Base-by-base conservation (phyloP, 2,329 filamentous ascomycete genomes). In the Xylariomycetidae sp. region DNA sequence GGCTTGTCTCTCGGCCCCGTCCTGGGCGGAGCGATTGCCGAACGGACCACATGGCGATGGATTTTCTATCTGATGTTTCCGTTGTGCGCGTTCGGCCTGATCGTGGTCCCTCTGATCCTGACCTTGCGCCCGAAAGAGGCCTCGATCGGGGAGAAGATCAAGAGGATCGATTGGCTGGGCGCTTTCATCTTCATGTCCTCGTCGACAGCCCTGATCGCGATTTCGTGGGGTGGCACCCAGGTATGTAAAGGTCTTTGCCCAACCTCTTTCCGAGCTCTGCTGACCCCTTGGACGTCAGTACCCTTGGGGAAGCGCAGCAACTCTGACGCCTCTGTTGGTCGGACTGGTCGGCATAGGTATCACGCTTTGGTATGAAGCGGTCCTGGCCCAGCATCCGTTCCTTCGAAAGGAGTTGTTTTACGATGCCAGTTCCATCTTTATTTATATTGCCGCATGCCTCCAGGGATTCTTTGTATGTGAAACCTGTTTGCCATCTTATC, bases 61-160 rank as follows among this genome's bases (percentile, higher is more conserved):
- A 58, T 62, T 16, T 74, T 74, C 40, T 69, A 67, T 38, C 42
- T 68, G 29, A 68, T 65, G 54, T 56, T 68, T 23, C 65, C 65
- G 10, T 58, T 67, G 39, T 59, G 64, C 38, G 60, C 48, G 27
- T 44, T 63, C 18, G 54, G 63, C 2, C 48, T 69, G 4, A 32
- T 64, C 17, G 42, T 61, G 13, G 46, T 65, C 12, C 53, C 65
- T 9, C 53, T 61, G 28, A 54, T 73, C 4, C 55, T 66, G 24
- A 64, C 66, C 10, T 46, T 65, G 22, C 55, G 55, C 19, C 55
- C 59, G 1, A 47, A 42, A 25, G 40, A 46, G 19, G 52, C 56
- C 2, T 58, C 57, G 0, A 37, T 61, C 8, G 29, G 19, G 16
- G 40, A 57, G 29, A 62, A 64, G 34, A 44, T 65, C 8, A 38